Evolutionary conservation across 257 asterid genomes (phyloP).

Genomic region (Cynanchum wilfordii): DNA sequence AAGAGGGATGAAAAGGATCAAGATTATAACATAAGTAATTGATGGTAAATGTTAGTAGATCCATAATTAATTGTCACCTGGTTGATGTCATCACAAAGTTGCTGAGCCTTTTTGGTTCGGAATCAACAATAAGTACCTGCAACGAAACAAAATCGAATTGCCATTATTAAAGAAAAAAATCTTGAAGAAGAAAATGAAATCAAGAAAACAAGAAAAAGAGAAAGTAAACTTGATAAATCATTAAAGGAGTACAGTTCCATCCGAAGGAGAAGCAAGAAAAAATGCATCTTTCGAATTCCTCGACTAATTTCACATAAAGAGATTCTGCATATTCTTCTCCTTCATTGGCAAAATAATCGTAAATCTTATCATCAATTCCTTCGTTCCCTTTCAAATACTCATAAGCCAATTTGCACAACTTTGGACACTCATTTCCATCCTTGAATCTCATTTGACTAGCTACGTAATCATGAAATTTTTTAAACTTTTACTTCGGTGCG

Average conservation of each 20-base stretch:
- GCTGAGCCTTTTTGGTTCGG: constrained; percentile 67
- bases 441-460: constrained; percentile 80
- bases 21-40: too few relatives aligned
- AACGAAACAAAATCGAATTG: too few relatives aligned
- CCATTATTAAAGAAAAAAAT: not conserved
- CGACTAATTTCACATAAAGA: constrained; percentile 61
- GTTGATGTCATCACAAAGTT: constrained; percentile 83
- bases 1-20: too few relatives aligned
- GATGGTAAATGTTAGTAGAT: too few relatives aligned
- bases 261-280: constrained; percentile 73
- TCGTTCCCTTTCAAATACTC: constrained; percentile 63
- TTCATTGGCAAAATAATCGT: constrained; percentile 50
- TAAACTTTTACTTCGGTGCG: constrained; percentile 57
- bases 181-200: too few relatives aligned
- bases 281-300: constrained; percentile 86
- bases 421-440: constrained; percentile 64
- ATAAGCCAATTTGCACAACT: constrained; percentile 42
- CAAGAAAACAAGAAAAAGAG: not conserved
- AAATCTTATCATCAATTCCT: constrained; percentile 57
- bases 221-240: constrained; percentile 51
- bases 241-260: constrained; percentile 62
- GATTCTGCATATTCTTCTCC: constrained; percentile 36
- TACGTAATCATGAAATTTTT: constrained; percentile 71
- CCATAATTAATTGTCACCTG: too few relatives aligned
- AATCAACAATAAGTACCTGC: constrained; percentile 68